Evolutionary conservation across 305 asterid genomes (phyloP).

Genomic region (Fraxinus floribunda): DNA sequence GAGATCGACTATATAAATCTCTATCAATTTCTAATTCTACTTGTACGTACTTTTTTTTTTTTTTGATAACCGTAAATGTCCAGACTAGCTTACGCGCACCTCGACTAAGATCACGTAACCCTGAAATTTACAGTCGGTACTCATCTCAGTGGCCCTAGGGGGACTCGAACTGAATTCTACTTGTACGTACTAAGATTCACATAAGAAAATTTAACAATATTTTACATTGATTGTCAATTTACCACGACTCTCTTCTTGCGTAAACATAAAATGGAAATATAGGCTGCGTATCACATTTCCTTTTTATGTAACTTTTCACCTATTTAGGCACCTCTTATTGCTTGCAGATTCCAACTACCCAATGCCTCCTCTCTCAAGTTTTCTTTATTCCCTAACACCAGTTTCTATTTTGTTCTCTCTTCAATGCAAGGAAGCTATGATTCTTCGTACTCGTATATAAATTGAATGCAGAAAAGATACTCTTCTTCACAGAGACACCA

Average conservation of each 20-base stretch:
- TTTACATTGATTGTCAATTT: neutral
- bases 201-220: neutral
- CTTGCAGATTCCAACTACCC: slow-evolving; percentile 22
- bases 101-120: no score
- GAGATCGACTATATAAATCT: neutral
- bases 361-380: slow-evolving; percentile 24
- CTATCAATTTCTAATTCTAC: neutral
- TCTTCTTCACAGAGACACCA: slow-evolving; percentile 12
- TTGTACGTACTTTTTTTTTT: neutral
- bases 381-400: slow-evolving; percentile 15
- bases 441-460: slow-evolving; percentile 7
- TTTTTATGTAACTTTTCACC: neutral
- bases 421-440: slow-evolving; percentile 15
- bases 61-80: no score
- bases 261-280: neutral
- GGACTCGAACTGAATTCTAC: no score
- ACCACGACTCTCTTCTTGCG: neutral
- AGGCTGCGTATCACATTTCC: neutral
- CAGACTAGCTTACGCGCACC: no score
- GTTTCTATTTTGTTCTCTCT: neutral
- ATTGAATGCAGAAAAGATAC: slow-evolving; percentile 5
- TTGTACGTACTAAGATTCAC: neutral
- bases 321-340: slow-evolving; percentile 25
- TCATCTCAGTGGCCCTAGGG: no score
- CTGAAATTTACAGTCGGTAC: no score